Evolutionary conservation across 441 rosid species (phyloP).

Genomic region (Brassica hybrid): DNA sequence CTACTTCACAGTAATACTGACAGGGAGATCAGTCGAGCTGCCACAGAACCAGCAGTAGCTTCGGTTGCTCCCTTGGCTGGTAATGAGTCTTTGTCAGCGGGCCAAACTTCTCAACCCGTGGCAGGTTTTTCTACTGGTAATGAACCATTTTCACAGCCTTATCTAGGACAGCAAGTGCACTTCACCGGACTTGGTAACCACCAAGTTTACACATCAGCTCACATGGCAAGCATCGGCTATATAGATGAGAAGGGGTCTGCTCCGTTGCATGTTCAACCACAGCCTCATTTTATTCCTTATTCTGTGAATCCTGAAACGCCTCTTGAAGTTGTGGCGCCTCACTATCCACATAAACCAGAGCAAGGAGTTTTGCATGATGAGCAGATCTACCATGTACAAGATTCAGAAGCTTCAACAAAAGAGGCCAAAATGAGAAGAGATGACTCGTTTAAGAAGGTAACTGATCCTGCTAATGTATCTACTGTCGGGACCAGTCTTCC

Average conservation of each 20-base stretch:
- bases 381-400: slow-evolving; percentile 49
- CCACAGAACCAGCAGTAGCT: slow-evolving; percentile 48
- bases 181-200: slow-evolving; percentile 53
- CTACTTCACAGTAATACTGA: slow-evolving; percentile 48
- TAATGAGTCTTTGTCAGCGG: slow-evolving; percentile 42
- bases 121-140: slow-evolving; percentile 44
- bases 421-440: slow-evolving; percentile 65
- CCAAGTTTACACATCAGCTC: slow-evolving; percentile 49
- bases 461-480: slow-evolving; percentile 56
- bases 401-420: slow-evolving; percentile 50
- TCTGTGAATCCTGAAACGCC: slow-evolving; percentile 48
- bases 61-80: slow-evolving; percentile 51
- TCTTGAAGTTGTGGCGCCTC: slow-evolving; percentile 54
- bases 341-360: slow-evolving; percentile 51
- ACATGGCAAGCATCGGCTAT: slow-evolving; percentile 44
- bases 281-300: slow-evolving; percentile 55
- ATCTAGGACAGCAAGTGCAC: slow-evolving; percentile 49
- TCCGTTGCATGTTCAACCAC: slow-evolving; percentile 52
- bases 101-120: slow-evolving; percentile 53
- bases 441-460: slow-evolving; percentile 56
- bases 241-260: slow-evolving; percentile 52
- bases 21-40: slow-evolving; percentile 50
- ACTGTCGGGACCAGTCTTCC: slow-evolving; percentile 54
- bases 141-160: slow-evolving; percentile 56
- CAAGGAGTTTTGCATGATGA: slow-evolving; percentile 56